These are phyloP conservation scores for Metschnikowia aberdeeniae DNA, from an alignment of 805 yeast species.

Conservation along the genomic window DNA sequence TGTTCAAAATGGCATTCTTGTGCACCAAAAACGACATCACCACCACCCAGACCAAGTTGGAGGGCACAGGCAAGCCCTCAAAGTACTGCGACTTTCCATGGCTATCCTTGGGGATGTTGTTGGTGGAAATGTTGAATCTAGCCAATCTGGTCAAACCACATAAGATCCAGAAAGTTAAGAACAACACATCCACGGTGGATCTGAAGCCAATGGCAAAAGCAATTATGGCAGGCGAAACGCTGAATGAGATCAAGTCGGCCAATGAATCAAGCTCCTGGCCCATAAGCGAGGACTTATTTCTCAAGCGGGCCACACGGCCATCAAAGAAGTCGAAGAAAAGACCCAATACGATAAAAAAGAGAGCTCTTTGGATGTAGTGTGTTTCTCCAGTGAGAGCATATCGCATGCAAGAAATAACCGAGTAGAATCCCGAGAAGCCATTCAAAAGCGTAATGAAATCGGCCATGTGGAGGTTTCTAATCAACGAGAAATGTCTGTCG, in stretches of 20 bases:
- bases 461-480: slow-evolving; percentile 88
- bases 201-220: slow-evolving; percentile 91
- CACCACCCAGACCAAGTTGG: slow-evolving; percentile 70
- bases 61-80: slow-evolving; percentile 96
- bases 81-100: slow-evolving; percentile 86
- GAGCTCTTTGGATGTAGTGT: slow-evolving; percentile 81
- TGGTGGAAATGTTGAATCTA: slow-evolving; percentile 90
- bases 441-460: slow-evolving; percentile 93
- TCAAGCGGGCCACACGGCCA: slow-evolving; percentile 93
- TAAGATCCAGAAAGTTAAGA: slow-evolving; percentile 78
- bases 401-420: slow-evolving; percentile 80
- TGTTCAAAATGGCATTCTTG: slow-evolving; percentile 43
- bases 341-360: slow-evolving; percentile 84
- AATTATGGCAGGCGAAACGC: slow-evolving; percentile 91
- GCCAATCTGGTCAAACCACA: slow-evolving; percentile 95
- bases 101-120: slow-evolving; percentile 85
- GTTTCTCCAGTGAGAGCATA: slow-evolving; percentile 66
- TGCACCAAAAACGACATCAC: slow-evolving; percentile 67
- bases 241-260: slow-evolving; percentile 92
- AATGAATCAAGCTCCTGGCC: slow-evolving; percentile 97
- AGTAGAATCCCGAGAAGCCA: slow-evolving; percentile 90
- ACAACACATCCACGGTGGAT: slow-evolving; percentile 71
- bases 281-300: slow-evolving; percentile 87
- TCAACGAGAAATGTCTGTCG: slow-evolving; percentile 77
- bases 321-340: slow-evolving; percentile 94